Evolutionary conservation across 495 filamentous ascomycete species (phyloP), one percentile per base, ranked within the genome.

Genomic region (Pyrenula aspistea): DNA sequence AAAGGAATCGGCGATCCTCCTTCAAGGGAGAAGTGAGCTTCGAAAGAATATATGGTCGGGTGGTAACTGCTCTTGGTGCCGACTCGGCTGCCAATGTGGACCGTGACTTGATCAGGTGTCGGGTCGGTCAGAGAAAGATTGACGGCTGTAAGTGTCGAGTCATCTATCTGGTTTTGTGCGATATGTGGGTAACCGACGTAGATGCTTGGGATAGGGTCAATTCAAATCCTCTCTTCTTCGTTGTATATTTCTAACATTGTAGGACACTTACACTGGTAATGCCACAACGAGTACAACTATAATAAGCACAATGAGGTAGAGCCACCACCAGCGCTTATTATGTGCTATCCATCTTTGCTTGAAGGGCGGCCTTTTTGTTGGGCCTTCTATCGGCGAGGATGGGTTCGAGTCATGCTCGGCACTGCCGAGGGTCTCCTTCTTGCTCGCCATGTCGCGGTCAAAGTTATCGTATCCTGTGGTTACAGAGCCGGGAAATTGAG

Each of bases 161-260:
- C 67, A 61, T 87, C 78, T 58, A 91, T 74, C 64, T 82, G 82
- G 51, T 71, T 42, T 65, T 91, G 86, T 22, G 87, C 85, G 56
- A 88, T 87, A 55, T 79, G 77, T 53, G 87, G 87, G 49, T 88
- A 83, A 2, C 68, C 87, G 57, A 89, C 86, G 60, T 85, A 84
- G 53, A 90, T 67, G 48, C 88, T 92, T 65, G n/a, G 47, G 57
- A 22, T 23, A 2, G 22, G 8, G n/a, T 12, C 25, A 23, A 50
- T 21, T 1, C 21, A n/a, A n/a, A n/a, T n/a, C 49, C 36, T 48
- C 19, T 65, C 22, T 62, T 12, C 22, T 53, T 22, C 49, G 15
- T 2, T 50, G 31, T 42, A 15, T 0, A 15, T 52, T 21, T 36
- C 24, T 11, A 53, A 24, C 12, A 25, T 24, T 20, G 47, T 22